phyloP scores from a whole-genome alignment of 352 stramenopile genomes.

The Thalassiosira exigua region DNA sequence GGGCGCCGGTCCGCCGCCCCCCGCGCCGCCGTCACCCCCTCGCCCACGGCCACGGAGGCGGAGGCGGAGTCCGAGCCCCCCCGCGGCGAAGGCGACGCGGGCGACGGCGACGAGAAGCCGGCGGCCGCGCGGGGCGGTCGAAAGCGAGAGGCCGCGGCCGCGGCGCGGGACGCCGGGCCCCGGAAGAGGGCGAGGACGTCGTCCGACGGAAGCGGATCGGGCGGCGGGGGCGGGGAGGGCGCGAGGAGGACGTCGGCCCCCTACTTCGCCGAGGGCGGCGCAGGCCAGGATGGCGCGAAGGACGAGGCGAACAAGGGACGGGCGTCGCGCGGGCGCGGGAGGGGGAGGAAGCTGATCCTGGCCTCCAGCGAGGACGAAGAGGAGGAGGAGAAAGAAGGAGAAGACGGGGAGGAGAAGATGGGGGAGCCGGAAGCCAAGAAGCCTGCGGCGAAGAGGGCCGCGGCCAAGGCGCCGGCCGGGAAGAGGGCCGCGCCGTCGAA shows the following conservation, averaged over 20 bases:
- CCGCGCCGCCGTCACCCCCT: background rate
- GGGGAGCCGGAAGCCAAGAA: conserved; percentile 23
- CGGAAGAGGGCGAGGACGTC: background rate
- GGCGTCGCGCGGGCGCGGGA: background rate
- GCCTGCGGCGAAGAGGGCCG: conserved; percentile 1
- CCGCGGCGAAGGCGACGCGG: background rate
- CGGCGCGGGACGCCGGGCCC: no score
- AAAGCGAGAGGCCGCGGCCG: conserved; percentile 2
- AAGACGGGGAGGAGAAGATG: conserved; percentile 19
- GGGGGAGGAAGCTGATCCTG: conserved; percentile 26
- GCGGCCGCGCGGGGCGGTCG: background rate
- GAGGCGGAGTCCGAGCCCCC: background rate
- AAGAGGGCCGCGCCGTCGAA: background rate
- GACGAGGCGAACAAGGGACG: conserved; percentile 27
- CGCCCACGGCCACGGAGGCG: no score
- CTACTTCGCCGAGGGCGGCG: conserved; percentile 17
- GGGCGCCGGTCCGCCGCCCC: background rate
- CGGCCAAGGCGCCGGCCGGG: background rate
- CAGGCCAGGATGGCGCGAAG: background rate
- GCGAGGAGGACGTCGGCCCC: background rate
- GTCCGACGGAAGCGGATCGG: background rate
- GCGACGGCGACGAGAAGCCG: background rate
- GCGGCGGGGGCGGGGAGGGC: background rate
- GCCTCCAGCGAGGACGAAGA: conserved; percentile 31
- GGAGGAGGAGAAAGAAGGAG: conserved; percentile 15